Conservation (phyloP, 305 asterid genomes). For the Solanum chacoense region DNA sequence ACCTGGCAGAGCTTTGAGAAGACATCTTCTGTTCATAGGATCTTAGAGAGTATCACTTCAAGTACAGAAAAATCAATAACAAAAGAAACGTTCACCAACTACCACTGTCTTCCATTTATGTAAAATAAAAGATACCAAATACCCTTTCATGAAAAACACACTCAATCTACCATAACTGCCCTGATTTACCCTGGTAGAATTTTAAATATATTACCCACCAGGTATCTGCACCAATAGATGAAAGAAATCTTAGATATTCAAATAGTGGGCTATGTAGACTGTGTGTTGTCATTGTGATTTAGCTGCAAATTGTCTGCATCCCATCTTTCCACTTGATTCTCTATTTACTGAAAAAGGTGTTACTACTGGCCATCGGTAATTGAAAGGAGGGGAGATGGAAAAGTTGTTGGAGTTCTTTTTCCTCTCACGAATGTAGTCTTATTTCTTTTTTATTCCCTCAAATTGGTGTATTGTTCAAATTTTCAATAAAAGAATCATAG, state of each 20-base stretch:
- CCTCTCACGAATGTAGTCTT: not conserved
- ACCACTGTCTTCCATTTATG: not conserved
- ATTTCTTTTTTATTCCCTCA: not conserved
- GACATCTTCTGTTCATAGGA: not conserved
- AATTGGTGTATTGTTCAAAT: not conserved
- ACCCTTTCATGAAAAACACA: not conserved
- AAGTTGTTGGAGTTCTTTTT: not conserved
- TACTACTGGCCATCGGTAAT: not conserved
- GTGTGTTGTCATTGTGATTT: not conserved
- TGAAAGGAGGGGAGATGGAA: not conserved
- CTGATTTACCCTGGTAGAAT: not conserved
- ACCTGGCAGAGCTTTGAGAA: not conserved
- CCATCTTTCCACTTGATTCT: not conserved
- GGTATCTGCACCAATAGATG: not conserved
- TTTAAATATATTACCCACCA: not conserved
- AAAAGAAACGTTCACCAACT: not conserved
- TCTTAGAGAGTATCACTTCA: not conserved
- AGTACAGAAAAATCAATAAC: not conserved
- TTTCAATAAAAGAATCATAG: not conserved
- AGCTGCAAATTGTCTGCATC: not conserved
- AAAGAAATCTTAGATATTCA: not conserved
- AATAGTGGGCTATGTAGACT: not conserved
- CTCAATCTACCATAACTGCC: not conserved
- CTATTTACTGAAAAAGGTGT: not conserved
- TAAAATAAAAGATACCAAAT: not conserved